phyloP scores from a whole-genome alignment of 768 basidiomycete species.

The Tricholomella constricta region DNA sequence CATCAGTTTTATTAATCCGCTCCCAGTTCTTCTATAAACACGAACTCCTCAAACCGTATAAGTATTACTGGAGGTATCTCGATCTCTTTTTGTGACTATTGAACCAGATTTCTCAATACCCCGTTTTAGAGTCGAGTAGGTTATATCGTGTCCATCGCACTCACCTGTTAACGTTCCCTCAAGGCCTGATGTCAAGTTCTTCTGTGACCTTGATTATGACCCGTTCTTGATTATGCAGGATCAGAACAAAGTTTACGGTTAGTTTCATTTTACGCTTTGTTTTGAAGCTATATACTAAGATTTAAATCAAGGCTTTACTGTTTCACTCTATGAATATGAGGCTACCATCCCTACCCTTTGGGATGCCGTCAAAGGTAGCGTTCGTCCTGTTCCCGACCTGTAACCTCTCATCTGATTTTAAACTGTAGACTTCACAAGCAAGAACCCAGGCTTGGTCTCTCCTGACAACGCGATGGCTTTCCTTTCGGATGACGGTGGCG shows the following conservation, averaged over 20 bases:
- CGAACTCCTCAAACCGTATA: constrained; percentile 74
- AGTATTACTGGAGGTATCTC: constrained; percentile 78
- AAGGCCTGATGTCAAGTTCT: constrained; percentile 85
- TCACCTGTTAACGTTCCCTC: constrained; percentile 5
- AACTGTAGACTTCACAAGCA: constrained; percentile 75
- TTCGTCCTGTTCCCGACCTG: no score
- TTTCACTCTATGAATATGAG: constrained; percentile 81
- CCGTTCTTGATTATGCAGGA: constrained; percentile 91
- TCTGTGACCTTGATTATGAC: constrained; percentile 85
- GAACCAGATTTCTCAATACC: not conserved
- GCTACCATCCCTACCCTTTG: constrained; percentile 88
- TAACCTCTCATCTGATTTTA: not conserved
- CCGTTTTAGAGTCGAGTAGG: constrained; percentile 47
- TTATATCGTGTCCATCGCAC: not conserved
- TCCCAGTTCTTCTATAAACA: constrained; percentile 84
- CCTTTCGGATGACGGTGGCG: constrained; percentile 75
- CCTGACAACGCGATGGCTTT: constrained; percentile 79
- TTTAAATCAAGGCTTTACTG: constrained; percentile 66
- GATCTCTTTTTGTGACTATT: not conserved
- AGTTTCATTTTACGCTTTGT: constrained; percentile 4
- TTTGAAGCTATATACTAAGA: not conserved
- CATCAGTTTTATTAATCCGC: not conserved
- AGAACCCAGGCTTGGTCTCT: constrained; percentile 61
- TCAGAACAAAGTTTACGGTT: constrained; percentile 82
- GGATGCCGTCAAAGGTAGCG: constrained; percentile 67